Percentiles rank a stretch among this genome's conserved stretches.
Evolutionary conservation across 768 basidiomycete genomes (phyloP).

Genomic region (Phanerodontia chrysosporium): DNA sequence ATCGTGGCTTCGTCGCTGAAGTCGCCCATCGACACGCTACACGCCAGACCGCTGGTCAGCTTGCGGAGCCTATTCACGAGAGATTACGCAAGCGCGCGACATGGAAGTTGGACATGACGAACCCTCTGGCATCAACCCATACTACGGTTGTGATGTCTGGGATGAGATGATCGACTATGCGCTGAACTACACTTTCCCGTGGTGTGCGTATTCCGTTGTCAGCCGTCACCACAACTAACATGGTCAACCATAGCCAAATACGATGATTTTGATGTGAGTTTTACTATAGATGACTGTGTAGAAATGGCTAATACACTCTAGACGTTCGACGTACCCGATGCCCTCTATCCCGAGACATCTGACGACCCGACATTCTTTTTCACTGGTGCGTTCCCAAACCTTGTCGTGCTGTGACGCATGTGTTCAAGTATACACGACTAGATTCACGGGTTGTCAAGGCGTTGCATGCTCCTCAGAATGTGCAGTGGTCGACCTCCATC

Average conservation of each 20-base stretch:
- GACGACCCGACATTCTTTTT: conserved; percentile 54
- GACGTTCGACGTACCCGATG: conserved; percentile 27
- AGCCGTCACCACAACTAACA: not conserved
- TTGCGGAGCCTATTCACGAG: not conserved
- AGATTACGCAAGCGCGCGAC: conserved; percentile 22
- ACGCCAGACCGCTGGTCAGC: not conserved
- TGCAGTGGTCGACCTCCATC: conserved; percentile 32
- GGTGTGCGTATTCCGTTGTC: conserved; percentile 28
- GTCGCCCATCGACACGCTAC: not conserved
- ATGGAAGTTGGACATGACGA: conserved; percentile 26
- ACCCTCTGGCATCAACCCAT: conserved; percentile 40
- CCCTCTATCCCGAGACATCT: conserved; percentile 43
- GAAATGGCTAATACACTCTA: not conserved
- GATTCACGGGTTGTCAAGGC: conserved; percentile 31
- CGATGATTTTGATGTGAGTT: not conserved
- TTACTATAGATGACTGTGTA: too few species aligned
- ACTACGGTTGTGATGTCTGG: conserved; percentile 49
- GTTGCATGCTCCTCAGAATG: conserved; percentile 64
- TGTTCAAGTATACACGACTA: not conserved
- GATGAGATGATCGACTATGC: conserved; percentile 71
- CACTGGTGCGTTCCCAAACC: conserved; percentile 43
- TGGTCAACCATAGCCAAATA: too few species aligned
- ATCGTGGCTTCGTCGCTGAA: not conserved
- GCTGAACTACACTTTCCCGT: conserved; percentile 65
- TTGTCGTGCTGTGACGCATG: too few species aligned